Evolutionary conservation across 2,329 filamentous ascomycete species (phyloP).

Genomic region (Xylariomycetidae sp.): DNA sequence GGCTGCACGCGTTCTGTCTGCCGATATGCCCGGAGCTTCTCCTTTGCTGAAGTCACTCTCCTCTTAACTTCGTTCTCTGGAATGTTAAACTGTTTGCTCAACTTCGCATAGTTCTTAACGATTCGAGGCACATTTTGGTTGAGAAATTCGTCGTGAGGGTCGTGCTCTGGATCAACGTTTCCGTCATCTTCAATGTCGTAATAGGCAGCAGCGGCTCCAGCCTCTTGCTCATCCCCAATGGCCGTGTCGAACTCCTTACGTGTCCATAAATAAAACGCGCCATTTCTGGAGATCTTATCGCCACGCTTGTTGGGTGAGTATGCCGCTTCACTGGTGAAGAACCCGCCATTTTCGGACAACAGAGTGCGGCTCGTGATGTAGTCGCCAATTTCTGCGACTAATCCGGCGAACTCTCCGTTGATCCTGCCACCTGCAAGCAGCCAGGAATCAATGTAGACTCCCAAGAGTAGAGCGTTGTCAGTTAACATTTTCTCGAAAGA

Average conservation of each 20-base stretch:
- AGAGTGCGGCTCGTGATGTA: conserved; percentile 75
- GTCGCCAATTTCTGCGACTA: conserved; percentile 77
- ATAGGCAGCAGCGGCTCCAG: conserved; percentile 72
- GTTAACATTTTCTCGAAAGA: conserved; percentile 98
- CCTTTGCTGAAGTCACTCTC: conserved; percentile 62
- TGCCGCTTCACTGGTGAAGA: conserved; percentile 85
- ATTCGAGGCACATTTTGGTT: conserved; percentile 86
- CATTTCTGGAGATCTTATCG: conserved; percentile 79
- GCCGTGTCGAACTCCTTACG: conserved; percentile 77
- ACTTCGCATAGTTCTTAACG: conserved; percentile 58
- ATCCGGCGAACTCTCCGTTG: conserved; percentile 68
- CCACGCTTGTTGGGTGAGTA: conserved; percentile 73
- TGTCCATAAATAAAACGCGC: conserved; percentile 94
- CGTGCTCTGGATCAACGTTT: conserved; percentile 77
- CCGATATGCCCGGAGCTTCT: conserved; percentile 66
- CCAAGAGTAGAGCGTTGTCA: conserved; percentile 82
- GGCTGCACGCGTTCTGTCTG: conserved; percentile 72
- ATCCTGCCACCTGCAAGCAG: conserved; percentile 47
- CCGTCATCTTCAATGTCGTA: conserved; percentile 82
- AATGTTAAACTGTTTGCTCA: conserved; percentile 72
- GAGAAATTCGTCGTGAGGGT: conserved; percentile 90
- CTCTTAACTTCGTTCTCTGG: conserved; percentile 63
- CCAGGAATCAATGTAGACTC: conserved; percentile 84
- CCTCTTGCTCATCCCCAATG: conserved; percentile 59
- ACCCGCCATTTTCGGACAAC: conserved; percentile 64